Base-by-base conservation (phyloP, 2,329 filamentous ascomycete species). In the Colletotrichum gigasporum region DNA sequence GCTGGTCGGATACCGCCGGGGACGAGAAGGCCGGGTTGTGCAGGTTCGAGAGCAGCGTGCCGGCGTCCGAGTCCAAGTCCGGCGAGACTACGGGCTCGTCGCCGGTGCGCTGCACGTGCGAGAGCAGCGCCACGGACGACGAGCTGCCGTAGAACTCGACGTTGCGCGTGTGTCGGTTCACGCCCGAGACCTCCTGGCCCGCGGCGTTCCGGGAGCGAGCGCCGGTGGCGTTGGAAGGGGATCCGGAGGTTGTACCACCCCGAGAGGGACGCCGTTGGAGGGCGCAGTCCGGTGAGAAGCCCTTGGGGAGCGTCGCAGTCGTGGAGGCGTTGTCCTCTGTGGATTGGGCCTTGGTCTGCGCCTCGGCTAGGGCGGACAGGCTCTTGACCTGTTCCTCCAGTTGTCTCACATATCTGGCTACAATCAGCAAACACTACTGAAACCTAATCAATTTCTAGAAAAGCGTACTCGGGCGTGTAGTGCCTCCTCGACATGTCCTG, bases 101-200 rank as follows among this genome's bases (percentile, higher is more conserved):
- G 22, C 70, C 71, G 3, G 72, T 74, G 3, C 71, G 69, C 58
- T 80, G 73, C 4, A 83, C 69, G 53, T 79, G 77, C 2, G 77
- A 80, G 9, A 83, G 73, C 2, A 82, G 74, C 4, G 81, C 79
- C 2, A 81, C 77, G 1, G 82, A 83, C 0, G 82, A 83, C 1
- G 80, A 80, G 62, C 77, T 81, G 4, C 82, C 81, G 62, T 83
- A 81, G 35, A 82, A 83, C 65, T 83, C 81, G 30, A 82, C 76
- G 55, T 76, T 78, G 26, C 76, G 77, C 1, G 80, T 84, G 44
- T 82, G 79, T 10, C 73, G 73, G 60, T 82, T 83, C 35, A 82
- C 71, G 26, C 80, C 80, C 4, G 75, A 77, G 39, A 82, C 74
- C 54, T 82, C 80, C 20, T 79, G 69, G 12, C 74, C 50, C 67